A percentile compares a stretch with the other conserved stretches of the same genome.
phyloP scores from a whole-genome alignment of 305 asterid species.

The Nicotiana rustica region DNA sequence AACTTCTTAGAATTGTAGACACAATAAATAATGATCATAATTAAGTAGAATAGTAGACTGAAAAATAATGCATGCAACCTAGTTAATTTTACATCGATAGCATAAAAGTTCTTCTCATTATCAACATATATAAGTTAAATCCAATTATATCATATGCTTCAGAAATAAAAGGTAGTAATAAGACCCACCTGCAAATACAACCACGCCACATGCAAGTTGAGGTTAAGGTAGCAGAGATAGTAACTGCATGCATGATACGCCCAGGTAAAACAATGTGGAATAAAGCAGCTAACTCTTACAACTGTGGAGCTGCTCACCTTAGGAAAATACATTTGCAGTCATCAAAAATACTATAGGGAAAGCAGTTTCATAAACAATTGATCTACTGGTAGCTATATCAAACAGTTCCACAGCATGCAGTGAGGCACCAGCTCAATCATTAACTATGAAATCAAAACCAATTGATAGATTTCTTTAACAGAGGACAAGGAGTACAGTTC shows the following conservation, averaged over 20 bases:
- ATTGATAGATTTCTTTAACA: slow-evolving; percentile 12
- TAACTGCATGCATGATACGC: background rate
- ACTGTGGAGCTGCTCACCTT: background rate
- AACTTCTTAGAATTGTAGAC: slow-evolving; percentile 45
- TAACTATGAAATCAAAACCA: slow-evolving; percentile 9
- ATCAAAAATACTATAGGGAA: background rate
- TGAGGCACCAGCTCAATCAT: background rate
- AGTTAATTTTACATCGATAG: background rate
- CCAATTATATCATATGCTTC: background rate
- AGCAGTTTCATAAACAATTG: background rate
- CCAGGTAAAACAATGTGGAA: background rate
- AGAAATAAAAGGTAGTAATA: background rate
- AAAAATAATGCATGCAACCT: background rate
- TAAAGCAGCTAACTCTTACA: background rate
- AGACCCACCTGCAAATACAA: background rate
- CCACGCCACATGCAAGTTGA: slow-evolving; percentile 2
- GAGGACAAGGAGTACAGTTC: background rate
- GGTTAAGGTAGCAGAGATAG: background rate
- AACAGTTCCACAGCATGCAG: slow-evolving; percentile 15
- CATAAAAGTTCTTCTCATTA: background rate
- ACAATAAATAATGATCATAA: background rate
- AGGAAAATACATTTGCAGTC: slow-evolving; percentile 5
- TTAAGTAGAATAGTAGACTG: background rate
- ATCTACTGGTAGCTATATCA: slow-evolving; percentile 17
- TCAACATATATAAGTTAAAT: background rate